Evolutionary conservation across 1,284 basidiomycete species (phyloP), one percentile per base, ranked within the genome.

Genomic region (Cryptococcus sp.): DNA sequence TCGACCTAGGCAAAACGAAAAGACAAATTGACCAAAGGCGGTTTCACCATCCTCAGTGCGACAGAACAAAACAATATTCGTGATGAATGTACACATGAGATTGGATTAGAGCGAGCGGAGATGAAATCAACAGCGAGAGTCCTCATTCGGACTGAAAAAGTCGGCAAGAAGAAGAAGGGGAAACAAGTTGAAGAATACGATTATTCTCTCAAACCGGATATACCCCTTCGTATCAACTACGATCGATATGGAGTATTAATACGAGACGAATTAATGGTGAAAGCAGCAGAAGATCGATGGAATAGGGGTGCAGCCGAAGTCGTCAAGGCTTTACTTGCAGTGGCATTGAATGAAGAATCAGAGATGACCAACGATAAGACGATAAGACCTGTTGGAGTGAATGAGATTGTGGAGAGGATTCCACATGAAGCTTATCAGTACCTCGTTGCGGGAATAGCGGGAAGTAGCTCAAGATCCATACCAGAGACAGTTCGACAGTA

Each of bases 201-300:
- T 35, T 68, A 62, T 49, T 63, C 57, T 38, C 60, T 71, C 37
- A 56, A 61, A 59, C 58, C 62, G 37, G 58, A 63, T 46, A 55
- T 61, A 23, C 42, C 50, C 30, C 54, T 77, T 35, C 63, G 73
- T 46, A 83, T 97, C 53, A 93, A 96, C 76, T 88, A 86, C 68
- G 88, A 94, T 63, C 87, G 85, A 63, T 95, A 94, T 76, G 86
- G 90, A 64, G 80, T 93, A 36, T 86, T 90, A 65, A 85, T 97
- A 49, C 87, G 95, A 37, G 94, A 96, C 74, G 82, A 87, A 73
- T 79, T 95, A 49, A 83, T 95, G 53, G 84, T 86, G 60, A 79
- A 80, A 48, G 86, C 88, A 10, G 88, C 84, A 0, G 79, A 81
- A 58, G 88, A 91, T 65, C 83, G 88, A 42, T 94, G 83, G 76